Conservation (phyloP, 768 basidiomycete species). For the Sarcomyxa edulis region DNA sequence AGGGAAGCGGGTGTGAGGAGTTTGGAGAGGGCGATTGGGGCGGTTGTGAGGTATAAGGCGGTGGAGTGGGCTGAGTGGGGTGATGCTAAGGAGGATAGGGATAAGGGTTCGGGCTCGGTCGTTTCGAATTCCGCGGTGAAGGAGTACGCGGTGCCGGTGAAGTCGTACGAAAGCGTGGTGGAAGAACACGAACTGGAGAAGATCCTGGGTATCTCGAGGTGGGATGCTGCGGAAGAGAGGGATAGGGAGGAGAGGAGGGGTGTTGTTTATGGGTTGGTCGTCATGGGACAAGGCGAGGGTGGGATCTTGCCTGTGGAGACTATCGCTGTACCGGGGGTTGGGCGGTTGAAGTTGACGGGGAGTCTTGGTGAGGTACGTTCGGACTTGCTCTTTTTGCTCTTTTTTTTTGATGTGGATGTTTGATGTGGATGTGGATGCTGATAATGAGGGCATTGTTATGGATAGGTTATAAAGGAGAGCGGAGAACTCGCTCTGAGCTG, state of each 20-base stretch:
- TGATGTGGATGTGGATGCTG: no score
- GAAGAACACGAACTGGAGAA: slow-evolving; percentile 71
- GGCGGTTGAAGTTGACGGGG: slow-evolving; percentile 74
- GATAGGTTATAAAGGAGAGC: slow-evolving; percentile 83
- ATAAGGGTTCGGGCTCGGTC: slow-evolving; percentile 8
- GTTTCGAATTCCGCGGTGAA: no score
- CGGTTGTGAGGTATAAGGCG: slow-evolving; percentile 87
- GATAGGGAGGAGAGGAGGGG: slow-evolving; percentile 72
- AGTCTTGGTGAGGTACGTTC: slow-evolving; percentile 68
- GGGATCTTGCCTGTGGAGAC: slow-evolving; percentile 85
- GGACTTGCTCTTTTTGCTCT: background rate
- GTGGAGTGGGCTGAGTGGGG: slow-evolving; percentile 82
- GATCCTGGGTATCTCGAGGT: slow-evolving; percentile 77
- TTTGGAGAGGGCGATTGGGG: slow-evolving; percentile 81
- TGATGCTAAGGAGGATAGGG: slow-evolving; percentile 27
- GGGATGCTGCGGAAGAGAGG: slow-evolving; percentile 75
- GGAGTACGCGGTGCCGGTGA: no score
- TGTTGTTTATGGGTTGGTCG: slow-evolving; percentile 81
- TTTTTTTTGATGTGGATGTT: background rate
- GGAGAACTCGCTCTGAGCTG: slow-evolving; percentile 88
- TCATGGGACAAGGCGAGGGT: slow-evolving; percentile 85
- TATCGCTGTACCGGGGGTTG: slow-evolving; percentile 69
- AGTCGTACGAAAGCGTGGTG: slow-evolving; percentile 54
- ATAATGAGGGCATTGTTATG: slow-evolving; percentile 2
- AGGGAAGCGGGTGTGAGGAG: slow-evolving; percentile 91